Base-by-base conservation (phyloP, 2,329 filamentous ascomycete genomes). In the Cryphonectria carpinicola region DNA sequence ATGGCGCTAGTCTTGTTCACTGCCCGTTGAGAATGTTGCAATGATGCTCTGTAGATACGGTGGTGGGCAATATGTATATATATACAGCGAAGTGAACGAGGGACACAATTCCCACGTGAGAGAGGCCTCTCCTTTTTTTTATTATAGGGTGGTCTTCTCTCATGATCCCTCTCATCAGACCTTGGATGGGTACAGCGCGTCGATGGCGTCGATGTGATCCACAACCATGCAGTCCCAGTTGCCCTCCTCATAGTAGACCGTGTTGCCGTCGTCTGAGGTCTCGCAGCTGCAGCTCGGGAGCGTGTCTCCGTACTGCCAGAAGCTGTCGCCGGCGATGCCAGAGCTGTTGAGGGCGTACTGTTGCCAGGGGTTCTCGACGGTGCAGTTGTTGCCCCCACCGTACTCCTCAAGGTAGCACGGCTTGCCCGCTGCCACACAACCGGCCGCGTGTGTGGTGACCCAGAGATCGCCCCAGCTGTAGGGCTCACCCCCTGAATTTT, bases 341-440 rank as follows among this genome's bases (percentile, higher is more conserved):
- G 67, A 54, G 10, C 71, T 73, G 65, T 69, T 69, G n/a, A 74
- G 64, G 13, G 73, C 71, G 7, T 65, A 65, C 66, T 74, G 62
- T 52, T 74, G 73, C 73, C 73, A 74, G 2, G 73, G 72, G 37
- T 72, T 71, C 62, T 74, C 73, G 60, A 70, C 67, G 8, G 69
- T 70, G 69, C 73, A 74, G 66, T 72, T 70, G 52, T 74, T 74
- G 13, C 61, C 58, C 4, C 61, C 69, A 19, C 68, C 71, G 37
- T 72, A 74, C 62, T 74, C 73, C 62, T 74, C 73, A n/a, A 74
- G 65, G 2, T 74, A 60, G 66, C 73, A 74, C 1, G 73, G 72
- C 65, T 74, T 74, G 25, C 69, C 69, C 1, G 72, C 72, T 11
- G 68, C 68, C 35, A 66, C 70, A 35, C 73, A 74, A 14, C 56